A percentile compares a stretch with the other conserved stretches of the same genome.
phyloP scores from a whole-genome alignment of 1,139 yeast species.

The Sugiyamaella grinbergsii region DNA sequence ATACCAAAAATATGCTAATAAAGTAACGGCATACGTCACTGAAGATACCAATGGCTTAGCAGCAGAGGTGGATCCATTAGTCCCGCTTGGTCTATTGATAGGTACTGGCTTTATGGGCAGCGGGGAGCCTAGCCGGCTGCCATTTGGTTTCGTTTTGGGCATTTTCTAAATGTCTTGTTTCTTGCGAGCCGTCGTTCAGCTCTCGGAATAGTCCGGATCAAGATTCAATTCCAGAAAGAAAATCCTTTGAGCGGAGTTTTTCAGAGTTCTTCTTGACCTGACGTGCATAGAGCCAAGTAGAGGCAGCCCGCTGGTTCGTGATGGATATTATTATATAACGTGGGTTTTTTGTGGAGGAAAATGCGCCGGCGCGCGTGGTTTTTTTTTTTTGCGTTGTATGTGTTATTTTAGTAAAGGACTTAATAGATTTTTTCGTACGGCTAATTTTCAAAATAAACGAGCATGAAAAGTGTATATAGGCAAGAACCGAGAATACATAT shows the following conservation, averaged over 20 bases:
- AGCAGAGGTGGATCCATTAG: not conserved
- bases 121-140: slow-evolving; percentile 8
- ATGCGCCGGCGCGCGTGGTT: too few relatives aligned
- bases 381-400: too few relatives aligned
- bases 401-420: slow-evolving; percentile 2
- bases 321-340: too few relatives aligned
- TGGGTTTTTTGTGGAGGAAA: too few relatives aligned
- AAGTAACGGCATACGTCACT: slow-evolving; percentile 17
- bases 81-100: not conserved
- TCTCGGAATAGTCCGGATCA: not conserved
- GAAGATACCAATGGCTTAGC: slow-evolving; percentile 10
- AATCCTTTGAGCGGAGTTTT: not conserved
- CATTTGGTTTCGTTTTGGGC: slow-evolving; percentile 7
- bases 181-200: not conserved
- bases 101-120: slow-evolving; percentile 2
- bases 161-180: not conserved
- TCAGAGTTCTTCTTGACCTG: not conserved
- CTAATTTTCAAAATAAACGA: not conserved
- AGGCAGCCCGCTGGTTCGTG: too few relatives aligned
- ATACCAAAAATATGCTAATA: slow-evolving; percentile 21
- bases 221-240: not conserved
- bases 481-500: not conserved
- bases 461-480: not conserved
- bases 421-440: not conserved
- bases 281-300: too few relatives aligned